Evolutionary conservation across 306 rosid genomes (phyloP).

Genomic region (Dalbergia cochinchinensis): DNA sequence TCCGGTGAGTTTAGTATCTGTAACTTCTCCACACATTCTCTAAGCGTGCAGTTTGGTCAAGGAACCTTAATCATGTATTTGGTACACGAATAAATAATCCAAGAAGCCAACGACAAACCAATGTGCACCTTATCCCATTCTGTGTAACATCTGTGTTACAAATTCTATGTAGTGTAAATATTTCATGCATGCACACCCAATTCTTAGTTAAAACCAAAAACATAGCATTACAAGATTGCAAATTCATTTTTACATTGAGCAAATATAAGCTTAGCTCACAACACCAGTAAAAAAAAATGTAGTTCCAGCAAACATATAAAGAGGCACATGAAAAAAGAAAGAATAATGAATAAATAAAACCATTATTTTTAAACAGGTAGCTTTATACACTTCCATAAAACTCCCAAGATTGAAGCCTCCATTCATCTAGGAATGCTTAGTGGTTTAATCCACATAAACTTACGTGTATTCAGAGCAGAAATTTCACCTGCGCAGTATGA

Average conservation of each 20-base stretch:
- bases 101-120: conserved; percentile 32
- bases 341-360: conserved; percentile 7
- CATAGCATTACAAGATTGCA: conserved; percentile 36
- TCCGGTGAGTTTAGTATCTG: conserved; percentile 75
- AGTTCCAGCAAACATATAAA: conserved; percentile 14
- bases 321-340: conserved; percentile 27
- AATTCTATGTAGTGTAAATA: conserved; percentile 31
- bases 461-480: not conserved
- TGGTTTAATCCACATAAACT: conserved; percentile 28
- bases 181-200: conserved; percentile 1
- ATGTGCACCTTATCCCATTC: conserved; percentile 28
- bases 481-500: conserved; percentile 9
- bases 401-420: conserved; percentile 26
- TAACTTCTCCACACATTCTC: conserved; percentile 79
- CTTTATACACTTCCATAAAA: conserved; percentile 31
- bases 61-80: conserved; percentile 57
- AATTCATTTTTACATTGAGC: conserved; percentile 32
- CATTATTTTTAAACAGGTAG: conserved; percentile 11
- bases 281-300: conserved; percentile 12
- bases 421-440: conserved; percentile 26
- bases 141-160: conserved; percentile 38
- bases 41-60: conserved; percentile 76
- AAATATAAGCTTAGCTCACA: conserved; percentile 5
- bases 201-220: conserved; percentile 30
- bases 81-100: conserved; percentile 33